Evolutionary conservation across 768 basidiomycete species (phyloP).

Genomic region (Suillus bovinus): DNA sequence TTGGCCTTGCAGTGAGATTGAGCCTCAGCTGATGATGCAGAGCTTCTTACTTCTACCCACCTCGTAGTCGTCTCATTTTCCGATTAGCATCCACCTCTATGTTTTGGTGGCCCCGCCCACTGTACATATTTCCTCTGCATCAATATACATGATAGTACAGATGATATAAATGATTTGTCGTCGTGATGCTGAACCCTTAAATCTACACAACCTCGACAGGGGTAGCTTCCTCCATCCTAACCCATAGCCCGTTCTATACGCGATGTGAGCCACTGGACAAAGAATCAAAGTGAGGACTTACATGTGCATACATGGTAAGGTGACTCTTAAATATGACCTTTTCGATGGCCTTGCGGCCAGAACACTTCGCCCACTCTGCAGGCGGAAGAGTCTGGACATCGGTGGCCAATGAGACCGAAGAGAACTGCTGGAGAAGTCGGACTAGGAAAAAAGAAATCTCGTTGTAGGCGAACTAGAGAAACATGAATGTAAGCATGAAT

Average conservation of each 20-base stretch:
- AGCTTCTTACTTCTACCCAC: too few relatives aligned
- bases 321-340: slow-evolving; percentile 46
- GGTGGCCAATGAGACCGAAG: slow-evolving; percentile 42
- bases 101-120: too few relatives aligned
- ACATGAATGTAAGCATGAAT: slow-evolving; percentile 1
- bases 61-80: too few relatives aligned
- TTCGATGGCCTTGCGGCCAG: slow-evolving; percentile 44
- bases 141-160: neutral
- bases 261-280: neutral
- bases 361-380: slow-evolving; percentile 39
- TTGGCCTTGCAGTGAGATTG: too few relatives aligned
- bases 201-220: slow-evolving; percentile 1
- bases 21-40: too few relatives aligned
- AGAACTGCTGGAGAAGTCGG: slow-evolving; percentile 57
- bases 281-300: slow-evolving; percentile 22
- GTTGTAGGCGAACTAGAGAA: slow-evolving; percentile 60
- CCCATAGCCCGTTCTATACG: slow-evolving; percentile 26
- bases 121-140: neutral
- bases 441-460: slow-evolving; percentile 65
- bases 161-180: neutral
- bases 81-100: too few relatives aligned
- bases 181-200: neutral
- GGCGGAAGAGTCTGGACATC: slow-evolving; percentile 51
- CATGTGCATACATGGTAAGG: slow-evolving; percentile 54
- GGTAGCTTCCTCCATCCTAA: slow-evolving; percentile 25